Evolutionary conservation across 2,329 filamentous ascomycete genomes (phyloP), one percentile per base, ranked within the genome.

Genomic region (Arthrobotrys musiformis): DNA sequence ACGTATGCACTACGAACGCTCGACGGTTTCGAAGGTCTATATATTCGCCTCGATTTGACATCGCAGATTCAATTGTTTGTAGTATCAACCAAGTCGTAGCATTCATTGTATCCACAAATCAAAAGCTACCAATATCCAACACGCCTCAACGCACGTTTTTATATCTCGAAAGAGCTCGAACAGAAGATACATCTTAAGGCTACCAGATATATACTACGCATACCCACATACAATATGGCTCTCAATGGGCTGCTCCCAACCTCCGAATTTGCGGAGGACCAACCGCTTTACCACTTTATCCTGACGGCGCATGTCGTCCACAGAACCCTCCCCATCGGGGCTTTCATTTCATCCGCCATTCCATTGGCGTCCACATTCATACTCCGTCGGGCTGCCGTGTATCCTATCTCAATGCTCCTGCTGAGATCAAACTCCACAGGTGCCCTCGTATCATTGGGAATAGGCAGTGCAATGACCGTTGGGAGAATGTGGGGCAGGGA

Each of bases 241-340:
- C 48, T 76, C 9, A 61, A 61, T 44, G 22, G 52, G 11, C 30
- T 76, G 64, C 69, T 70, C 24, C 72, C 72, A 22, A 76, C 72
- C 33, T 64, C 88, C 3, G 78, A 85, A 61, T 89, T 89, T 82
- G 88, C 89, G 30, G 89, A 91, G 83, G 89, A 91, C 81, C 90
- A 91, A 79, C 86, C 86, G 33, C 83, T 86, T 74, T 81, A 86
- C 6, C 84, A 83, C 76, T 84, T 86, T 2, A 88, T 91, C 79
- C 87, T 91, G 76, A 85, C 85, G 70, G 84, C 86, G 0, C 89
- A 92, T 83, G 87, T 90, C 79, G 84, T 89, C 54, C 86, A 86
- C 54, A 87, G 89, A 42, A 86, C 85, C 75, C 83, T 89, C 74
- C 87, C 87, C 69, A 82, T 85, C 11, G 89, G 88, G 77, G 83